Evolutionary conservation across 164 flowering plant genomes (phyloP), one percentile per base, ranked within the genome.

Genomic region (Vitis labrusca): DNA sequence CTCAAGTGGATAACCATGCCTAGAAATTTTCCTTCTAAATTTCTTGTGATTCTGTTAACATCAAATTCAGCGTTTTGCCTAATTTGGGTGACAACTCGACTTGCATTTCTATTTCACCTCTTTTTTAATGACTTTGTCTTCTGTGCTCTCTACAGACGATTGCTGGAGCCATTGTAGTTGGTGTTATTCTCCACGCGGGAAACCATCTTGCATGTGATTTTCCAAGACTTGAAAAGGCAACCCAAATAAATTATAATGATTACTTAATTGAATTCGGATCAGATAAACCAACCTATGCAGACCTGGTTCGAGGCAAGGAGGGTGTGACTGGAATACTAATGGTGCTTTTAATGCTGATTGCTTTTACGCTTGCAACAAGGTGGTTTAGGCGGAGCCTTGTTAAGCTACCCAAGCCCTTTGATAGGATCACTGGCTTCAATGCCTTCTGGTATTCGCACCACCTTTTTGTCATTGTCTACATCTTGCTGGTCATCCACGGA

Each of bases 391-490:
- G 99, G 30, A 88, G 85, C 75, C 87, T 84, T 2, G 75, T 96
- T 73, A 96, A 89, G 85, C 82, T 96, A 15, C 97, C 99, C 7
- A 86, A 82, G 79, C 99, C 99, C 10, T 86, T 92, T 37, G 85
- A 92, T 69, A 82, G 90, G 69, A 80, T 96, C 47, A 91, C 99
- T 17, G 99, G 99, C 61, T 96, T 85, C 77, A 96, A 96, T 76
- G 97, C 98, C 37, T 96, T 96, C 72, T 93, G 97, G 98, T 96
- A 93, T 70, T 93, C 99, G 16, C 99, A 96, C 81, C 99, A 96
- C 69, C 85, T 96, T 7, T 88, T 96, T 61, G 81, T 88, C 56
- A 16, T 91, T 32, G 98, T 96, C 78, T 96, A 96, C 73, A 60
- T 85, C 71, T 77, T 92, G 90, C 92, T 96, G 71, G 44, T 92